Evolutionary conservation across 805 yeast species (phyloP), one percentile per base, ranked within the genome.

Genomic region (Pichia nanzhaoensis): DNA sequence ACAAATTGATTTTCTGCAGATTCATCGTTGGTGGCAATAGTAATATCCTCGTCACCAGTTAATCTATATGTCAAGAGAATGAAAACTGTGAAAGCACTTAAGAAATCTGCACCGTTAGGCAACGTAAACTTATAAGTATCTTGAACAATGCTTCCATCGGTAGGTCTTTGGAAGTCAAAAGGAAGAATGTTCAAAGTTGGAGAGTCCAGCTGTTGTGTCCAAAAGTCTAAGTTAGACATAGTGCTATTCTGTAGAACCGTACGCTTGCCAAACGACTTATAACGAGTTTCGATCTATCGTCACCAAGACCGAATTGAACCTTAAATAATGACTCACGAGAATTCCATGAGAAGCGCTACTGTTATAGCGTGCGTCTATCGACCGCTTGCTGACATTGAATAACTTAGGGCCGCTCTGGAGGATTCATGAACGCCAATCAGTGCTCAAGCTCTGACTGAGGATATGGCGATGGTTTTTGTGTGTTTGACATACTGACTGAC

Each of bases 11-110:
- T 65, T 5, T 62, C 61, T 5, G 63, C 63, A 3, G 65, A 54
- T 21, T 74, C 63, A 53, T 82, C 79, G 0, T 89, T 80, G 0
- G 89, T 80, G n/a, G 90, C 89, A 49, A 91, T 67, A n/a, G 84
- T 81, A 41, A 93, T 81, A 56, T 91, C 97, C 53, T 91, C 97
- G 61, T 91, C 98, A 20, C 97, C 98, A 2, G 96, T 84, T 39
- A 87, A 69, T 58, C 98, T 73, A 64, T 76, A 82, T 33, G 87
- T 72, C 46, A 91, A 71, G 1, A 83, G 78, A 20, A 83, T 77
- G 66, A 81, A 85, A 1, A 76, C 76, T 16, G 95, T 69, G 50
- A 87, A 69, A 0, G 81, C 80, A 14, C 75, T 63, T 9, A 69
- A 58, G 60, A 82, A 85, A 24, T 55, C 55, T 3, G 54, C 52